Conservation (phyloP, 257 asterid species). For the Agastache rugosa region DNA sequence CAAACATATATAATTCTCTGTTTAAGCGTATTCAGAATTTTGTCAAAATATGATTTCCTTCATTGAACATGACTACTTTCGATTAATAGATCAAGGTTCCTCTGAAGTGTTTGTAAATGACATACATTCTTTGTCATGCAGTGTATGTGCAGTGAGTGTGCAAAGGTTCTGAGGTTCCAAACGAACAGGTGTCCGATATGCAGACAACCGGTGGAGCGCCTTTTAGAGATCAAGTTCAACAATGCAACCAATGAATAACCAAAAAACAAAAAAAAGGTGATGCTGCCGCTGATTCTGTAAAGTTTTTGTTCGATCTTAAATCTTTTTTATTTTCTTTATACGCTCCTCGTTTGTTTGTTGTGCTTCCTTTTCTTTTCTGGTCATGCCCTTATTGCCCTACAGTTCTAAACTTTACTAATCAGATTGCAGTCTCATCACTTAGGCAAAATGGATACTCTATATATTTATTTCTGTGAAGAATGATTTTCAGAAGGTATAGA, state of each 20-base stretch:
- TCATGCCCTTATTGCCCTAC: slow-evolving; percentile 28
- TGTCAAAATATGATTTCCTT: not conserved
- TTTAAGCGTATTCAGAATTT: not conserved
- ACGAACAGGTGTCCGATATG: slow-evolving; percentile 97
- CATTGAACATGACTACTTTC: not conserved
- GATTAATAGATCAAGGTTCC: not conserved
- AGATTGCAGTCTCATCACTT: slow-evolving; percentile 39
- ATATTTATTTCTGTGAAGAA: slow-evolving; percentile 37
- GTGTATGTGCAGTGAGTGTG: slow-evolving; percentile 99
- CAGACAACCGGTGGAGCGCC: slow-evolving; percentile 98
- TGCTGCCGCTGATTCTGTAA: slow-evolving; percentile 44
- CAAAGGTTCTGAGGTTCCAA: slow-evolving; percentile 90
- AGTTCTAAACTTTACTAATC: slow-evolving; percentile 41
- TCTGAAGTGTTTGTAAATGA: slow-evolving; percentile 16
- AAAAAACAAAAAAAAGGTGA: slow-evolving; percentile 25
- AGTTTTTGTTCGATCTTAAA: slow-evolving; percentile 35
- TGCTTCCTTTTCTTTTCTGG: not conserved
- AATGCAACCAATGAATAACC: slow-evolving; percentile 63
- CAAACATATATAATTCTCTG: not conserved
- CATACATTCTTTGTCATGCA: slow-evolving; percentile 45
- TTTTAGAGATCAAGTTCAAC: slow-evolving; percentile 88
- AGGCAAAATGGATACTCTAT: slow-evolving; percentile 37
- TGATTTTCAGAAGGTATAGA: slow-evolving; percentile 38
- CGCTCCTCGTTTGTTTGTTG: slow-evolving; percentile 17
- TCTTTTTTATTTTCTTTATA: not conserved